Conservation (phyloP, 2,329 filamentous ascomycete genomes). For the Arthrobotrys sinensis region DNA sequence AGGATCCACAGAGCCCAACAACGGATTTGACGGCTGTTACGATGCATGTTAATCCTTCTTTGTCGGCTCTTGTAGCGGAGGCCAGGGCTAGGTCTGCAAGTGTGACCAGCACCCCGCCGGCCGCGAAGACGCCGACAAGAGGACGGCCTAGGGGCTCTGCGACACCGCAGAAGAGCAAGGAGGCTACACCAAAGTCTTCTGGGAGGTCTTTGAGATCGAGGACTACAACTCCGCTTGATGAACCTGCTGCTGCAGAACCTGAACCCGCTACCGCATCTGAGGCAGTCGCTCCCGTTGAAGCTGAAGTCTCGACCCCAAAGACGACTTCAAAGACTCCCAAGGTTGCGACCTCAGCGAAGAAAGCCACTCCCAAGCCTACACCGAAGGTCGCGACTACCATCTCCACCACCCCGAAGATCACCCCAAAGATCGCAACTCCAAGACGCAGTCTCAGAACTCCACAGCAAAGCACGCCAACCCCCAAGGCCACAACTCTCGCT, state of each 20-base stretch:
- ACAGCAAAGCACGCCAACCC: slow-evolving; percentile 61
- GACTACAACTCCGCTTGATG: slow-evolving; percentile 43
- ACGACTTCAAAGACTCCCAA: slow-evolving; percentile 35
- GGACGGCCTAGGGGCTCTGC: slow-evolving; percentile 33
- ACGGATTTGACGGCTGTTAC: slow-evolving; percentile 51
- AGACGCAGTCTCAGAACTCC: slow-evolving; percentile 67
- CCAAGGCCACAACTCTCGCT: slow-evolving; percentile 52
- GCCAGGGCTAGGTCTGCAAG: slow-evolving; percentile 55
- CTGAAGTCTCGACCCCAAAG: slow-evolving; percentile 44
- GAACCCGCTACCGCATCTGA: slow-evolving; percentile 12
- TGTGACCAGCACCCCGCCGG: slow-evolving; percentile 42
- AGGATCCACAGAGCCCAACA: slow-evolving; percentile 39
- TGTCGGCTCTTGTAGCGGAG: slow-evolving; percentile 51
- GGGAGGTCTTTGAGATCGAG: slow-evolving; percentile 46
- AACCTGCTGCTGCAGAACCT: slow-evolving; percentile 5
- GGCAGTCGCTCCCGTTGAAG: slow-evolving; percentile 16
- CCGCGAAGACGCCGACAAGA: slow-evolving; percentile 27
- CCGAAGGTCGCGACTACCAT: slow-evolving; percentile 13
- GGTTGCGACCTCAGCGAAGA: slow-evolving; percentile 38
- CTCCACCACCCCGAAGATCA: slow-evolving; percentile 61
- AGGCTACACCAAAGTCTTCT: slow-evolving; percentile 39
- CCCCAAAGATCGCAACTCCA: slow-evolving; percentile 67
- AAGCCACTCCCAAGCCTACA: slow-evolving; percentile 27
- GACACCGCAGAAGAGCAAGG: slow-evolving; percentile 46
- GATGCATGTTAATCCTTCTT: slow-evolving; percentile 52